Percentiles rank a stretch among this genome's conserved stretches.
Conservation (phyloP, 192 early-diverging fungal species). For the Linnemannia zychae region DNA sequence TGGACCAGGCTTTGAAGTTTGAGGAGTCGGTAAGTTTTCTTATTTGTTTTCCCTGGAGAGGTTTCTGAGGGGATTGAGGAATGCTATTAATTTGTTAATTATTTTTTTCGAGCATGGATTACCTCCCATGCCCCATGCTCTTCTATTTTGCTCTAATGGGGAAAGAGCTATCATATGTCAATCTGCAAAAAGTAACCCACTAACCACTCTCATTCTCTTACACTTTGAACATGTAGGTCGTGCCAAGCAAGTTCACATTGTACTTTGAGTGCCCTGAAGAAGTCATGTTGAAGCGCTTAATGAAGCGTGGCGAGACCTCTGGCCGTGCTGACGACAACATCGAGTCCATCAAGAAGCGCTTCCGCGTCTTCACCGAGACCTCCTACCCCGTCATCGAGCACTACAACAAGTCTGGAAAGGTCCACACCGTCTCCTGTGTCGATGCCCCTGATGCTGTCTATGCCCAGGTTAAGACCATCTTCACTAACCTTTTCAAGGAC, state of each 20-base stretch:
- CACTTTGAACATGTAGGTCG: slow-evolving; percentile 61
- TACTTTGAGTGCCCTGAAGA: slow-evolving; percentile 98
- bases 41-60: neutral
- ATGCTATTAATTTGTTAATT: slow-evolving; percentile 7
- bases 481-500: slow-evolving; percentile 63
- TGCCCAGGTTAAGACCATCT: slow-evolving; percentile 67
- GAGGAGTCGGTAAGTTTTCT: slow-evolving; percentile 81
- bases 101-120: too few species aligned
- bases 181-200: neutral
- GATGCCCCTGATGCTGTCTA: slow-evolving; percentile 79
- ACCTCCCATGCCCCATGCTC: neutral
- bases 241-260: slow-evolving; percentile 78
- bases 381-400: slow-evolving; percentile 93
- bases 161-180: neutral
- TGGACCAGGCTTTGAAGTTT: slow-evolving; percentile 95
- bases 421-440: slow-evolving; percentile 79
- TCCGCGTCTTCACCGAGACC: slow-evolving; percentile 86
- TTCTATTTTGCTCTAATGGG: neutral
- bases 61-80: neutral
- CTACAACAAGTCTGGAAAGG: slow-evolving; percentile 83
- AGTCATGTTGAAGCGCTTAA: slow-evolving; percentile 88
- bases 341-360: slow-evolving; percentile 96
- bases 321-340: slow-evolving; percentile 96
- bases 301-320: slow-evolving; percentile 95
- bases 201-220: neutral